Evolutionary conservation across 1,284 basidiomycete species (phyloP), one percentile per base, ranked within the genome.

Genomic region (Malassezia equina): DNA sequence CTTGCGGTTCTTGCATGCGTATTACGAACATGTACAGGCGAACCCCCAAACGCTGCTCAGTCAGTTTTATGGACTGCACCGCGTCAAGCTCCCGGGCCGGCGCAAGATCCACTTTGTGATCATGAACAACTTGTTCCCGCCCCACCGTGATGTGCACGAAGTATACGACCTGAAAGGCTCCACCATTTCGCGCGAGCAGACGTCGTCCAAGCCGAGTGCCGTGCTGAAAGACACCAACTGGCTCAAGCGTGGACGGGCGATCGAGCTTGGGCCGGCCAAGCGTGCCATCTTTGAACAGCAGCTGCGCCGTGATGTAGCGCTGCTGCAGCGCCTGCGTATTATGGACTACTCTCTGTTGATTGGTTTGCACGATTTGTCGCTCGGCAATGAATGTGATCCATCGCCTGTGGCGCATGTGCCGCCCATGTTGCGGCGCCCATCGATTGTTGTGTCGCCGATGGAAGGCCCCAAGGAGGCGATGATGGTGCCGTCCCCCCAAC

Each of bases 121-220:
- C 77, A 96, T 98, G 91, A 98, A 98, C 80, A 98, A 98, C 75
- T 81, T 98, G 41, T 96, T 98, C 78, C 93, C 93, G 0, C 86
- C 93, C 0, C 93, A 96, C 77, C 84, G 89, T 64, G 94, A 98
- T 75, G 82, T 98, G 44, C 93, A 98, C 77, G 93, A 96, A 79
- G 94, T 91, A 29, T 98, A 88, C 75, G 93, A 98, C 75, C 80
- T 98, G 62, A 98, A 98, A 74, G 93, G 93, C 0, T 90, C 86
- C 39, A 89, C 90, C 0, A 84, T 90, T 2, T 90, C 91, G 0
- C 80, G 93, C 25, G 88, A 88, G 45, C 87, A 85, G 75, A 85
- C 84, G 1, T 77, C 78, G 54, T 75, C 81, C 70, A 95, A 93
- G 60, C 84, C 87, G 0, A 81, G 86, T 27, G 90, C 90, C 1